Conservation (phyloP, 129 eudicot genomes). For the Calendula officinalis region DNA sequence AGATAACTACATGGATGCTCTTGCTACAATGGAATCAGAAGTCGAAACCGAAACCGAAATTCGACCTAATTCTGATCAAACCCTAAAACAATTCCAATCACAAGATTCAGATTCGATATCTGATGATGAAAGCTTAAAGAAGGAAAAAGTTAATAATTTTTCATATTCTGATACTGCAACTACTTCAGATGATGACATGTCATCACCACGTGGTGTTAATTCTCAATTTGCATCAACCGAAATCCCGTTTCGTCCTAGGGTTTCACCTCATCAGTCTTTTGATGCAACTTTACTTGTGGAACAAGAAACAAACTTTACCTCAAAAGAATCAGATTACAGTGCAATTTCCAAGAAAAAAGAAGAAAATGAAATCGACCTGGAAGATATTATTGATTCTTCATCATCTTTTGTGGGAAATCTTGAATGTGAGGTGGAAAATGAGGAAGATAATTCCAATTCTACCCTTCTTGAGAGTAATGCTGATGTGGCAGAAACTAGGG, state of each 20-base stretch:
- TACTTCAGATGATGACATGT: constrained; percentile 38
- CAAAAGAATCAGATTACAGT: constrained; percentile 28
- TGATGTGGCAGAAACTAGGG: constrained; percentile 32
- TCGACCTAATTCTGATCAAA: constrained; percentile 35
- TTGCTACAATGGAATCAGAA: constrained; percentile 76
- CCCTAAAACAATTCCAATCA: constrained; percentile 35
- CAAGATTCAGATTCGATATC: constrained; percentile 57
- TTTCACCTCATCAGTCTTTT: constrained; percentile 4
- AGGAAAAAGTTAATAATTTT: constrained; percentile 40
- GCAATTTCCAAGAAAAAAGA: constrained; percentile 16
- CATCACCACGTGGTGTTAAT: constrained; percentile 27
- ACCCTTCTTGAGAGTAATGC: constrained; percentile 29
- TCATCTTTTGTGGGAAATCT: constrained; percentile 18
- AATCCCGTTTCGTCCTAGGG: constrained; percentile 34
- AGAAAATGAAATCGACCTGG: constrained; percentile 27
- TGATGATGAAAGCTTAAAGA: constrained; percentile 50
- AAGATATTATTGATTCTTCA: constrained; percentile 26
- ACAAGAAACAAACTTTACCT: constrained; percentile 25
- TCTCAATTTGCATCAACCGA: constrained; percentile 32
- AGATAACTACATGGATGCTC: constrained; percentile 81
- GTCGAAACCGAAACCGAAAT: constrained; percentile 61
- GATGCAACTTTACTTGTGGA: constrained; percentile 27
- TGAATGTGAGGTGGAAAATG: constrained; percentile 22
- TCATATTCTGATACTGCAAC: constrained; percentile 51
- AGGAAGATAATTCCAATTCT: constrained; percentile 21